A percentile compares a stretch with the other conserved stretches of the same genome.
Evolutionary conservation across 2,329 filamentous ascomycete species (phyloP).

Genomic region (Beauveria brongniartii): DNA sequence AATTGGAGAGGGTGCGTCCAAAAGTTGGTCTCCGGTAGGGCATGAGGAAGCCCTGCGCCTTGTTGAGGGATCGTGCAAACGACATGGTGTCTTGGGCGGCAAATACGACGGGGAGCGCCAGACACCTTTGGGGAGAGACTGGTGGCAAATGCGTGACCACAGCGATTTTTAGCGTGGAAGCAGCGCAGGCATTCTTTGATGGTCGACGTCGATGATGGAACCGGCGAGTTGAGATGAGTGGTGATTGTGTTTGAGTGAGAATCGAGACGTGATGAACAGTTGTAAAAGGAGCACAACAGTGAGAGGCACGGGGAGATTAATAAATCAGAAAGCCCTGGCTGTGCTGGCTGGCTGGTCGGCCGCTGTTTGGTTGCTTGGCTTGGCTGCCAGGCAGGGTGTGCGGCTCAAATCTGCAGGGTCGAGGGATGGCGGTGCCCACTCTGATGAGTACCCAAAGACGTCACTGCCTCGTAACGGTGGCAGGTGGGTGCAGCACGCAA

Average conservation of each 20-base stretch:
- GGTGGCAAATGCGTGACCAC: not conserved
- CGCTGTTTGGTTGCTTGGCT: not conserved
- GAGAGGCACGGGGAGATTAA: conserved; percentile 1
- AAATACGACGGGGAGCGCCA: not conserved
- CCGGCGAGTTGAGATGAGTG: not conserved
- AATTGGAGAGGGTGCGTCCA: conserved; percentile 37
- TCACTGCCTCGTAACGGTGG: conserved; percentile 2
- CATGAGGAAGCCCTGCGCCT: conserved; percentile 36
- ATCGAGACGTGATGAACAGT: not conserved
- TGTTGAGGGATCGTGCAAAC: conserved; percentile 39
- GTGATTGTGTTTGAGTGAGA: not conserved
- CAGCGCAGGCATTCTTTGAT: not conserved
- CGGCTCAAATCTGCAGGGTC: conserved; percentile 9
- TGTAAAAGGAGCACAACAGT: not conserved
- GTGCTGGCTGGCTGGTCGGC: not conserved
- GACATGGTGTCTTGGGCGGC: conserved; percentile 28
- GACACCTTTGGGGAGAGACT: not conserved
- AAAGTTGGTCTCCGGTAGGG: conserved; percentile 36
- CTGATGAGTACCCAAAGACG: not conserved
- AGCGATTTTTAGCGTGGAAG: not conserved
- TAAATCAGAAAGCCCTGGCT: not conserved
- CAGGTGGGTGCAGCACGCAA: conserved; percentile 1
- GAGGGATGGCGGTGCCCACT: conserved; percentile 3
- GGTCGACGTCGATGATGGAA: not conserved
- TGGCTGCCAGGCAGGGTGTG: not conserved